Percentiles rank a stretch among this genome's conserved stretches.
phyloP scores from a whole-genome alignment of 306 rosid genomes.

The Cucumis cinereus region DNA sequence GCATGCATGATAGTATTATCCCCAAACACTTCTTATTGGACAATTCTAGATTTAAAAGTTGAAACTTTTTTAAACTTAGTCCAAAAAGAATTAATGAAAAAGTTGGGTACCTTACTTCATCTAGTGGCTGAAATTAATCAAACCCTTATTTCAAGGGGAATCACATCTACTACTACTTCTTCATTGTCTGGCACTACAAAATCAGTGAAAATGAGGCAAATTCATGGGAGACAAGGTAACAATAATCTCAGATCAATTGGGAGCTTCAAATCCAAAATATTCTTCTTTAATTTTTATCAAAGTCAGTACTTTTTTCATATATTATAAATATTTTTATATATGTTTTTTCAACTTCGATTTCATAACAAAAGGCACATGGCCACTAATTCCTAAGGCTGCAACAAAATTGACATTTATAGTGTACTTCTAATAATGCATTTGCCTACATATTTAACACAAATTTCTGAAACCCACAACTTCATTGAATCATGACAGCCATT shows the following conservation, averaged over 20 bases:
- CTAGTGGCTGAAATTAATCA: neutral
- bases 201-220: neutral
- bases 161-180: neutral
- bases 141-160: neutral
- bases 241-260: conserved; percentile 5
- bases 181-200: conserved; percentile 3
- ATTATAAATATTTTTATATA: too few relatives aligned
- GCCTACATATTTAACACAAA: conserved; percentile 1
- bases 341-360: neutral
- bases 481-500: conserved; percentile 7
- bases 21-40: too few relatives aligned
- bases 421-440: neutral
- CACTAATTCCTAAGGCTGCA: conserved; percentile 7
- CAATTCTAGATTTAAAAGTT: too few relatives aligned
- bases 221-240: conserved; percentile 10
- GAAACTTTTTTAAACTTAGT: too few relatives aligned
- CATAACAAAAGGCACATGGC: conserved; percentile 32
- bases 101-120: too few relatives aligned
- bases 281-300: conserved; percentile 1
- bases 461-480: neutral
- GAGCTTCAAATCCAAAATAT: conserved; percentile 7
- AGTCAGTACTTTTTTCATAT: neutral
- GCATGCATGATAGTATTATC: too few relatives aligned
- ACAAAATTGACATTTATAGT: neutral
- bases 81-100: too few relatives aligned